phyloP scores from a whole-genome alignment of 345 rosid species.

The Zanthoxylum bungeanum region DNA sequence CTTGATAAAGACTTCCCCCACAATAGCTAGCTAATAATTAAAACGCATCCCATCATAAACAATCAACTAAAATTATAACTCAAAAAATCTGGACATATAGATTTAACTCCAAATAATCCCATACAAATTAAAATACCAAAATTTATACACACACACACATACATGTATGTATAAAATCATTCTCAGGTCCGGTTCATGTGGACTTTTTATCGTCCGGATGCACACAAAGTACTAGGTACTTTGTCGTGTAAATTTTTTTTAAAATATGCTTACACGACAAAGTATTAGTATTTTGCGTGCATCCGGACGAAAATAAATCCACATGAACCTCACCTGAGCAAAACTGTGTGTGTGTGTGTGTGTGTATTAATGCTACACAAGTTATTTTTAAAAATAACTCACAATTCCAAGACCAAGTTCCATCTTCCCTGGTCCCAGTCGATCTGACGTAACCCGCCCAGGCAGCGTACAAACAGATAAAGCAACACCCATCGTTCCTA shows the following conservation, averaged over 20 bases:
- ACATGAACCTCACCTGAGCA: too few relatives aligned
- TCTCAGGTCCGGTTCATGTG: too few relatives aligned
- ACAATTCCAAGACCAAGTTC: conserved; percentile 99
- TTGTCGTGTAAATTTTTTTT: too few relatives aligned
- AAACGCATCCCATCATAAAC: neutral
- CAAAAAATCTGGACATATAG: neutral
- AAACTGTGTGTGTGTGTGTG: too few relatives aligned
- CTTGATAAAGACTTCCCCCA: neutral
- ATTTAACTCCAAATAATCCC: neutral
- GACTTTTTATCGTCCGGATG: too few relatives aligned
- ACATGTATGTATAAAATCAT: too few relatives aligned
- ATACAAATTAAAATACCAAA: neutral
- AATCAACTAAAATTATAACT: neutral
- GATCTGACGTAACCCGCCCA: conserved; percentile 85
- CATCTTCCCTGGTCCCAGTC: conserved; percentile 86
- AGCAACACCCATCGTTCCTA: conserved; percentile 96
- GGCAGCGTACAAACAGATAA: conserved; percentile 89
- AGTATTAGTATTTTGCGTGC: too few relatives aligned
- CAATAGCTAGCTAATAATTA: neutral
- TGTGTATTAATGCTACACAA: too few relatives aligned
- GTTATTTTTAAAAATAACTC: conserved; percentile 32
- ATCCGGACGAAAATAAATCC: too few relatives aligned
- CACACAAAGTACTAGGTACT: too few relatives aligned
- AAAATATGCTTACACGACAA: too few relatives aligned
- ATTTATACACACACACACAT: too few relatives aligned